phyloP scores from a whole-genome alignment of 768 basidiomycete species.

The Cystofilobasidium bisporidii region DNA sequence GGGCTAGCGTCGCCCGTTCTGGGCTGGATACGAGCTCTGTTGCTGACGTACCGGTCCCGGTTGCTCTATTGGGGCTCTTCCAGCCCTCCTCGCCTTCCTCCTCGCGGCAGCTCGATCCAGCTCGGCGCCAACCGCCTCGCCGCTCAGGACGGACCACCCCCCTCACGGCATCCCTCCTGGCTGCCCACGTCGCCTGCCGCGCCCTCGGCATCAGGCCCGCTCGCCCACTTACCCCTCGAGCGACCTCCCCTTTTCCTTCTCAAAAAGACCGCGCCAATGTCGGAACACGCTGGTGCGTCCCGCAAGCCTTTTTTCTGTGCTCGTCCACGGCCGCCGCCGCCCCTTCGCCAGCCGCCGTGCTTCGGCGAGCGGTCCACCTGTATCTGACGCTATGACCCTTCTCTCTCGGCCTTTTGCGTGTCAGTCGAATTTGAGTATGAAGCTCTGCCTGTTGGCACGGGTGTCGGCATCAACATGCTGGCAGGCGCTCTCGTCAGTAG shows the following conservation, averaged over 20 bases:
- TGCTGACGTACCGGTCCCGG: no score
- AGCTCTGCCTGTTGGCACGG: conserved; percentile 62
- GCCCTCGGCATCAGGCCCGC: no score
- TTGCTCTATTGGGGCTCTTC: no score
- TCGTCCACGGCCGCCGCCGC: background rate
- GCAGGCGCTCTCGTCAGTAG: conserved; percentile 82
- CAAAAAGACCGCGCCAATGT: background rate
- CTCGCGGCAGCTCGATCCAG: no score
- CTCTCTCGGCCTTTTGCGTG: background rate
- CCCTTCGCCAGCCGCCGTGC: background rate
- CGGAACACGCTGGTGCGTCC: conserved; percentile 7
- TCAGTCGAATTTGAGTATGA: conserved; percentile 55
- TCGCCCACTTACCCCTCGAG: background rate
- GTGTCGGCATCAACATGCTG: conserved; percentile 85
- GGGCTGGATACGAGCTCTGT: no score
- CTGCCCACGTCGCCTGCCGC: no score
- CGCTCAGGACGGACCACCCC: no score
- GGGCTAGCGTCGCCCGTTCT: no score
- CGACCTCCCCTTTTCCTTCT: background rate
- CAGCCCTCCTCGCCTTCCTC: no score
- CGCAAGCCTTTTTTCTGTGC: background rate
- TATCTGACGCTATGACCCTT: background rate
- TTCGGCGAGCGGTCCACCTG: background rate
- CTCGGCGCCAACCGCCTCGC: no score
- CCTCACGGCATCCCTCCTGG: no score